Evolutionary conservation across 768 basidiomycete species (phyloP).

Genomic region (Agrocybe praecox): DNA sequence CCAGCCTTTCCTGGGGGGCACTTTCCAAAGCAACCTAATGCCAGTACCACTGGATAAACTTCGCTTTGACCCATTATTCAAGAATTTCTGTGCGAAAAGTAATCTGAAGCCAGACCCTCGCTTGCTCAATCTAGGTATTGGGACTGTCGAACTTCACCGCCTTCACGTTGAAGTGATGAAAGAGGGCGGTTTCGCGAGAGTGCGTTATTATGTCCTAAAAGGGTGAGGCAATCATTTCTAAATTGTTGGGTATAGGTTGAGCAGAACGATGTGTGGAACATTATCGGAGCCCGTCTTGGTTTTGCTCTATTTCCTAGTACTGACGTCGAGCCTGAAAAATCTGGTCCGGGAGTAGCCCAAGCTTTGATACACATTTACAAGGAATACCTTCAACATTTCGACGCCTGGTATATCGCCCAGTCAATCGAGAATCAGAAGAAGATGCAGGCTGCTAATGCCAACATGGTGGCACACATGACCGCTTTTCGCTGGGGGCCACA

Average conservation of each 20-base stretch:
- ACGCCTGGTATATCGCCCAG: too few relatives aligned
- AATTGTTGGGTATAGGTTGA: constrained; percentile 42
- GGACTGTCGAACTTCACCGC: constrained; percentile 58
- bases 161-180: constrained; percentile 62
- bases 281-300: constrained; percentile 70
- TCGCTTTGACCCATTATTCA: constrained; percentile 55
- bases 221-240: neutral
- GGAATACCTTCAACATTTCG: too few relatives aligned
- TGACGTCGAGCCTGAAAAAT: constrained; percentile 60
- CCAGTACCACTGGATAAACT: constrained; percentile 36
- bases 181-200: constrained; percentile 54
- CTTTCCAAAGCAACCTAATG: constrained; percentile 2
- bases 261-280: constrained; percentile 59
- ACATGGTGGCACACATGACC: too few relatives aligned
- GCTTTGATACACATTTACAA: too few relatives aligned
- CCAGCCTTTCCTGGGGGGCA: constrained; percentile 4
- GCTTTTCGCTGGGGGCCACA: too few relatives aligned
- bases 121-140: constrained; percentile 51
- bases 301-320: constrained; percentile 66
- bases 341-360: constrained; percentile 62
- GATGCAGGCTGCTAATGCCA: too few relatives aligned
- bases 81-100: constrained; percentile 49
- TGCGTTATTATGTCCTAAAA: constrained; percentile 29
- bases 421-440: too few relatives aligned
- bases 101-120: constrained; percentile 41